Evolutionary conservation across 2,329 filamentous ascomycete species (phyloP), one percentile per base, ranked within the genome.

Genomic region (Xylariaceae sp.): DNA sequence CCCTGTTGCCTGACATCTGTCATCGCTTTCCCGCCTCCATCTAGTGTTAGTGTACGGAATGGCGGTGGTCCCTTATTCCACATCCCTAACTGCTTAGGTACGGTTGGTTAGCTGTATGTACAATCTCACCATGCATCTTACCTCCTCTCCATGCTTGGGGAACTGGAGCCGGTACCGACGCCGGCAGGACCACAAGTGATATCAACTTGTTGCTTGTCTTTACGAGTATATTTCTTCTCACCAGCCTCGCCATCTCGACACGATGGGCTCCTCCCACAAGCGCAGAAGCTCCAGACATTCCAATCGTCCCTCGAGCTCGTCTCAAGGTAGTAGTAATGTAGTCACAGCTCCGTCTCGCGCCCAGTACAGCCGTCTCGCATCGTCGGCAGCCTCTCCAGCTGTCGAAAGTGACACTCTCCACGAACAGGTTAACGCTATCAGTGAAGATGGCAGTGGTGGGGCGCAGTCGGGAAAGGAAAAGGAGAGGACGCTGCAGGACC

Each of bases 181-280:
- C 23, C 23, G 23, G 23, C 23, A 30, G 23, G 23, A 30, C 23
- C 23, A 30, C 23, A 5, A 30, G 23, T 30, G 23, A 30, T 30
- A 30, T 30, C 23, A 5, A 30, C 23, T 30, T 30, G 23, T 30
- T 30, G 23, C 23, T 30, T 30, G 23, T 30, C 23, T 30, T 45
- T 13, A 18, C 17, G 17, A 18, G 17, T 18, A 53, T 59, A 44
- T 51, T 53, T 59, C 52, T 61, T 44, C 59, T 53, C 50, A 53
- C 34, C 57, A 57, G 56, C 42, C 61, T 54, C 59, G 45, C 45
- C 58, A 17, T 51, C 55, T 63, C 60, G 63, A 63, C 57, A 64
- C 60, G 53, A 79, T 78, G 76, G 75, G 73, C 63, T 65, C 71
- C 50, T 70, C 77, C 51, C 77, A 81, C 61, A 80, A 78, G 71